Base-by-base conservation (phyloP, 2,329 filamentous ascomycete genomes). In the Ophiostoma himal-ulmi region DNA sequence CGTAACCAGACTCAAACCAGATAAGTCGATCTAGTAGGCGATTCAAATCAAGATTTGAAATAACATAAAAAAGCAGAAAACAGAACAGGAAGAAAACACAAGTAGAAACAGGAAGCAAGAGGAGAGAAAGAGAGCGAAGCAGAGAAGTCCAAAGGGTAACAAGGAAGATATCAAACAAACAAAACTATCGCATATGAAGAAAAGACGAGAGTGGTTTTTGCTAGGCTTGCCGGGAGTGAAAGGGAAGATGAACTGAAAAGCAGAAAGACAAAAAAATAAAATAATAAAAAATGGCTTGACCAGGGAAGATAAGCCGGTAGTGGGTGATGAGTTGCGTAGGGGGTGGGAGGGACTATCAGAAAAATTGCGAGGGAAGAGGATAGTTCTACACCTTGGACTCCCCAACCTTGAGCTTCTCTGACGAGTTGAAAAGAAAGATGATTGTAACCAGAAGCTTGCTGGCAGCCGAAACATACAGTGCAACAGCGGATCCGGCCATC, bases 371-470 rank as follows among this genome's bases (percentile, higher is more conserved):
- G 20, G 26, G 34, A 66, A 34, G 26, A n/a, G 11, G 17, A 64
- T 36, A 22, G 34, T 1, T 5, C 65, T 44, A 73, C n/a, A 69
- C 72, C 54, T 68, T 70, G 26, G 67, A 64, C 10, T 66, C 64
- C 10, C 72, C 62, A 3, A 11, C 70, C 57, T 70, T 72, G 36
- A 68, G 69, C 74, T 76, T 76, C 22, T 83, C 82, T 0, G 79
- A 75, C 22, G 76, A 71, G 60, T 81, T 81, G 69, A 83, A 82
- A 2, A 82, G 72, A 72, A 80, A 83, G 79, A 84, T 78, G 39
- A 79, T 70, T 5, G 81, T 79, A 6, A 84, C 83, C 22, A 83
- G 44, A 54, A 81, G 69, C 75, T 85, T 85, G 8, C 83, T 82
- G 1, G 77, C 79, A 0, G 77, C 83, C 3, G 81, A 82, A 2